Evolutionary conservation across 352 stramenopile species (phyloP).

Genomic region (Halophytophthora batemanensis): DNA sequence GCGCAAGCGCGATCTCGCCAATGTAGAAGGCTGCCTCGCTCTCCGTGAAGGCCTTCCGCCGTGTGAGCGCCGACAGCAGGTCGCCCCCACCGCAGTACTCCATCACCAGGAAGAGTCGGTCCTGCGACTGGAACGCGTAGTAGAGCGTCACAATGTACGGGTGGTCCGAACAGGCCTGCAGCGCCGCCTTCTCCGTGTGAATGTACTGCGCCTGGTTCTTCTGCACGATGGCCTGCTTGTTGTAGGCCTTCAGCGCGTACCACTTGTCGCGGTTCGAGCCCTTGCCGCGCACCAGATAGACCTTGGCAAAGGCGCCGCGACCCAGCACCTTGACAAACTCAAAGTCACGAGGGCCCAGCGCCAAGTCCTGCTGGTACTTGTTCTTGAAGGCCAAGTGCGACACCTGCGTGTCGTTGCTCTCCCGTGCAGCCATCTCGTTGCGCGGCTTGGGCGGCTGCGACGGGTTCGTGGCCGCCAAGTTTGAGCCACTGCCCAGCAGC

Average conservation of each 20-base stretch:
- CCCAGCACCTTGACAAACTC: conserved; percentile 86
- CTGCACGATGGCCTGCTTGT: conserved; percentile 86
- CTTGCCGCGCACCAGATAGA: conserved; percentile 82
- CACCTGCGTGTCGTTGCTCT: conserved; percentile 67
- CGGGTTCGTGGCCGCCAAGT: conserved; percentile 65
- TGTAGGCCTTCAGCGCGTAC: conserved; percentile 87
- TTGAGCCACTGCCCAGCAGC: conserved; percentile 66
- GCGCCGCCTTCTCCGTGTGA: conserved; percentile 76
- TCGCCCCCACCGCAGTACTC: conserved; percentile 83
- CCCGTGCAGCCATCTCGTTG: conserved; percentile 39
- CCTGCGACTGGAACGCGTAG: conserved; percentile 83
- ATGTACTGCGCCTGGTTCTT: conserved; percentile 90
- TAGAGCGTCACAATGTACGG: conserved; percentile 86
- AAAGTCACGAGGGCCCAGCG: conserved; percentile 79
- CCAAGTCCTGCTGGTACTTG: conserved; percentile 86
- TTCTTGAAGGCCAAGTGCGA: conserved; percentile 88
- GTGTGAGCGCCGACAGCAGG: conserved; percentile 70
- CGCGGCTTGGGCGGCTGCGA: conserved; percentile 58
- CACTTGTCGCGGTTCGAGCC: conserved; percentile 84
- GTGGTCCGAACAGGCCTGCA: conserved; percentile 83
- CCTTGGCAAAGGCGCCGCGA: conserved; percentile 80
- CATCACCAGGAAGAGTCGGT: conserved; percentile 84
- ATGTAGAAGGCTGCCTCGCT: conserved; percentile 83
- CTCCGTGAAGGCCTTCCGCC: conserved; percentile 80
- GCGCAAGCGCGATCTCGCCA: conserved; percentile 71